Percentiles rank a stretch among this genome's conserved stretches.
Conservation (phyloP, 257 asterid genomes). For the Hygrophila difformis region DNA sequence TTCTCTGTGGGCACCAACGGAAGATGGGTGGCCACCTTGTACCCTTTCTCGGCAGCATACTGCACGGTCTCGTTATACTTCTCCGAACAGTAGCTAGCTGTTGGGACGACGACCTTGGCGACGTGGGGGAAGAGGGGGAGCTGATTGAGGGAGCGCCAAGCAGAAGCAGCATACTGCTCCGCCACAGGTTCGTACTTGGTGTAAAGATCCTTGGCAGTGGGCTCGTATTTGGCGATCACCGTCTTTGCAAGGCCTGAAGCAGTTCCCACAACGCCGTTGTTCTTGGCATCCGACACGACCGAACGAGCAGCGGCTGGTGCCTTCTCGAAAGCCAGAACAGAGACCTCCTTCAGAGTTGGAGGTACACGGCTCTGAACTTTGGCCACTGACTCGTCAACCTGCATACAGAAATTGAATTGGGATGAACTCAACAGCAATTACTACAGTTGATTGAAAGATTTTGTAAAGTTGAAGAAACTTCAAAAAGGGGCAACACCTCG, state of each 20-base stretch:
- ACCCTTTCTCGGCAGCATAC: conserved; percentile 56
- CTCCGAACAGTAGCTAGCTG: conserved; percentile 57
- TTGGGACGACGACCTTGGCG: conserved; percentile 64
- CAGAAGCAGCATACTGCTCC: conserved; percentile 61
- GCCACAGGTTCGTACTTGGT: conserved; percentile 77
- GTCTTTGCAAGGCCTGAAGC: conserved; percentile 73
- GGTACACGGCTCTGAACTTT: conserved; percentile 59
- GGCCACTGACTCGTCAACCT: conserved; percentile 76
- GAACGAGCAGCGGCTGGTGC: conserved; percentile 67
- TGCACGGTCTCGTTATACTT: conserved; percentile 71
- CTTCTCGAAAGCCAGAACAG: conserved; percentile 36
- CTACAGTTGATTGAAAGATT: neutral
- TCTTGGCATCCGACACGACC: conserved; percentile 58
- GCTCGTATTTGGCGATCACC: conserved; percentile 64
- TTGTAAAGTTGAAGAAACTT: no score
- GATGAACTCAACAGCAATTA: no score
- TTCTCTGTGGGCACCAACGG: conserved; percentile 74
- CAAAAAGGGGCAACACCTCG: no score
- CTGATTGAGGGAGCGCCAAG: conserved; percentile 60
- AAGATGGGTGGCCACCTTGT: conserved; percentile 57
- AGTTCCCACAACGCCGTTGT: conserved; percentile 54
- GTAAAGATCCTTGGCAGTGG: conserved; percentile 69
- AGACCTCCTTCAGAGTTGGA: conserved; percentile 45
- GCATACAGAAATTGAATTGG: no score
- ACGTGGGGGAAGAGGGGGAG: conserved; percentile 67